Conservation (phyloP, 176 grass and related monocot genomes). For the Phoenix roebelenii region DNA sequence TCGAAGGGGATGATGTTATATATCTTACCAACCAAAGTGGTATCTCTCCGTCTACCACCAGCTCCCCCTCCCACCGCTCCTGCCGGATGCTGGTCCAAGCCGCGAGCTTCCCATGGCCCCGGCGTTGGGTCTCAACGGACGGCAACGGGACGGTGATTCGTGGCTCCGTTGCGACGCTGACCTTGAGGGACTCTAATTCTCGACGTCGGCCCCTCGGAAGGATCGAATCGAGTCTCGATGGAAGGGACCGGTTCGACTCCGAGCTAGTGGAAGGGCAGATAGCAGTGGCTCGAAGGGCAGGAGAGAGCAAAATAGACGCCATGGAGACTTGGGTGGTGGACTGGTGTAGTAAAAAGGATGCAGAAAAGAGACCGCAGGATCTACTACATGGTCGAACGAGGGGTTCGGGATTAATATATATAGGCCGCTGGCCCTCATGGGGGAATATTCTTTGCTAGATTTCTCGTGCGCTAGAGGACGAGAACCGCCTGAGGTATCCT, state of each 20-base stretch:
- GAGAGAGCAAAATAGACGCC: slow-evolving; percentile 27
- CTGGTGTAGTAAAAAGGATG: too few species aligned
- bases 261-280: background rate
- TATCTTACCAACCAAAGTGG: slow-evolving; percentile 79
- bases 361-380: too few species aligned
- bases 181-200: background rate
- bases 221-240: too few species aligned
- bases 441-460: too few species aligned
- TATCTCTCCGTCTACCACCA: slow-evolving; percentile 55
- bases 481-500: too few species aligned
- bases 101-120: slow-evolving; percentile 35
- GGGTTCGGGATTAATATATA: too few species aligned
- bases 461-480: too few species aligned
- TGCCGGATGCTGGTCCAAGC: slow-evolving; percentile 80
- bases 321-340: background rate
- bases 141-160: slow-evolving; percentile 2
- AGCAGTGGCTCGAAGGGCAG: background rate
- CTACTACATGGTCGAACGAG: too few species aligned
- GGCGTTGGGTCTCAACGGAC: slow-evolving; percentile 4
- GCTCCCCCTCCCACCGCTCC: slow-evolving; percentile 81
- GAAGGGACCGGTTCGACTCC: too few species aligned
- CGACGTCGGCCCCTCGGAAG: background rate
- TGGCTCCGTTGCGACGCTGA: slow-evolving; percentile 21
- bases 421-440: too few species aligned
- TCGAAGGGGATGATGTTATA: slow-evolving; percentile 5